Conservation (phyloP, 202 grass and related monocot species). For the Zoysia matrella region DNA sequence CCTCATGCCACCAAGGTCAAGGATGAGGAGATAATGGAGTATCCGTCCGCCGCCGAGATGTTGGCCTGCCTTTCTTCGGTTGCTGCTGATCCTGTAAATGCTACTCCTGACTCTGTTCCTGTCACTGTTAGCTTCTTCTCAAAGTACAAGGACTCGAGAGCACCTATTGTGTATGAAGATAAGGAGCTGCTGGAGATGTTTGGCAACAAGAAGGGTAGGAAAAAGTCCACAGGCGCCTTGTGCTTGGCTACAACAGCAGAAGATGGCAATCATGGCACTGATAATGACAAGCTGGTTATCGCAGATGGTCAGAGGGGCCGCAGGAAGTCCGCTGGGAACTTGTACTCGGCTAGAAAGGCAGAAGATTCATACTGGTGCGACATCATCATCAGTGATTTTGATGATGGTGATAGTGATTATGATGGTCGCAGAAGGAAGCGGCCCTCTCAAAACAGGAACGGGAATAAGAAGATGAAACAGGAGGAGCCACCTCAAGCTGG, state of each 20-base stretch:
- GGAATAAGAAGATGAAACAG: constrained; percentile 57
- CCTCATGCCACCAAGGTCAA: background rate
- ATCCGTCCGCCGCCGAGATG: constrained; percentile 53
- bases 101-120: constrained; percentile 40
- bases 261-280: background rate
- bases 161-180: constrained; percentile 33
- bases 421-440: constrained; percentile 58
- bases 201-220: constrained; percentile 64
- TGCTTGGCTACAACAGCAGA: constrained; percentile 19
- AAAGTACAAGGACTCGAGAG: constrained; percentile 53
- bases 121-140: constrained; percentile 72
- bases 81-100: constrained; percentile 58
- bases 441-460: constrained; percentile 42
- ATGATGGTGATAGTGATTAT: constrained; percentile 70
- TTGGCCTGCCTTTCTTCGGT: constrained; percentile 49
- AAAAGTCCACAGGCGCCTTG: background rate
- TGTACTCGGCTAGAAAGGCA: constrained; percentile 63
- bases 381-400: constrained; percentile 76
- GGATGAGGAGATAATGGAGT: constrained; percentile 36
- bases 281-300: background rate
- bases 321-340: constrained; percentile 53
- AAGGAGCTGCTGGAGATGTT: constrained; percentile 57
- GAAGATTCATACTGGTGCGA: constrained; percentile 98
- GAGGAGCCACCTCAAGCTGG: constrained; percentile 35
- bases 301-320: constrained; percentile 50